Evolutionary conservation across 225 moss, liverwort and hornwort genomes (phyloP).

Genomic region (Marchantia paleacea): DNA sequence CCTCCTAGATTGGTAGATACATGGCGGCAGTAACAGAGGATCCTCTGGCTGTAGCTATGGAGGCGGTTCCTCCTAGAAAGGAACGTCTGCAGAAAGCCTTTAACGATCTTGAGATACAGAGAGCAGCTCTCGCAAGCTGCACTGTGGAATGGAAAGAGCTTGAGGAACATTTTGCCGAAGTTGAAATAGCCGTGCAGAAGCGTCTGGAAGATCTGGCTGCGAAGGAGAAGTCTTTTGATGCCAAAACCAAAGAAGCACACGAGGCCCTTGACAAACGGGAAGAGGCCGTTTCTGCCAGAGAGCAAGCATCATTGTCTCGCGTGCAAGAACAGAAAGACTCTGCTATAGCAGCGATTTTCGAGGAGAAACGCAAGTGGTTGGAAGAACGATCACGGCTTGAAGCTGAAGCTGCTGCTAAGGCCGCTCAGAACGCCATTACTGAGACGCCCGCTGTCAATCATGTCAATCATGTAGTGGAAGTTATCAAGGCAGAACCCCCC

Average conservation of each 20-base stretch:
- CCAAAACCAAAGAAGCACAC: conserved; percentile 67
- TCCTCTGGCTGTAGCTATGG: conserved; percentile 73
- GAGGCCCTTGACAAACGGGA: conserved; percentile 73
- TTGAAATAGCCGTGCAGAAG: conserved; percentile 86
- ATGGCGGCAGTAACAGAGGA: conserved; percentile 53
- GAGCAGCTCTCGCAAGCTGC: conserved; percentile 78
- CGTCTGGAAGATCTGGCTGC: conserved; percentile 83
- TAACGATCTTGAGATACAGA: conserved; percentile 85
- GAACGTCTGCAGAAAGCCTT: conserved; percentile 94
- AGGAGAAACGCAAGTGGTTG: conserved; percentile 99
- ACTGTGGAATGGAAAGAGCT: conserved; percentile 96
- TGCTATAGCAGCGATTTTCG: conserved; percentile 94
- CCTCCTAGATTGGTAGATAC: conserved; percentile 33
- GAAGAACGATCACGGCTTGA: conserved; percentile 94
- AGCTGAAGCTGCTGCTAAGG: conserved; percentile 74
- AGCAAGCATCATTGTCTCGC: conserved; percentile 94
- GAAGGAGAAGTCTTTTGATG: conserved; percentile 86
- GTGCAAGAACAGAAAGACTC: conserved; percentile 99
- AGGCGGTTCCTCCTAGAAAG: conserved; percentile 75
- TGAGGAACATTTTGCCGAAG: conserved; percentile 91
- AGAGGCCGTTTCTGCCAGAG: conserved; percentile 81
- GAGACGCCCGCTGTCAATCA: conserved; percentile 50
- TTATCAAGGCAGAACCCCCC: conserved; percentile 45
- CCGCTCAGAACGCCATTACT: conserved; percentile 50
- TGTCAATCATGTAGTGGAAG: conserved; percentile 58